Conservation (phyloP, 1,284 basidiomycete species). For the Lentinula novae-zelandiae region DNA sequence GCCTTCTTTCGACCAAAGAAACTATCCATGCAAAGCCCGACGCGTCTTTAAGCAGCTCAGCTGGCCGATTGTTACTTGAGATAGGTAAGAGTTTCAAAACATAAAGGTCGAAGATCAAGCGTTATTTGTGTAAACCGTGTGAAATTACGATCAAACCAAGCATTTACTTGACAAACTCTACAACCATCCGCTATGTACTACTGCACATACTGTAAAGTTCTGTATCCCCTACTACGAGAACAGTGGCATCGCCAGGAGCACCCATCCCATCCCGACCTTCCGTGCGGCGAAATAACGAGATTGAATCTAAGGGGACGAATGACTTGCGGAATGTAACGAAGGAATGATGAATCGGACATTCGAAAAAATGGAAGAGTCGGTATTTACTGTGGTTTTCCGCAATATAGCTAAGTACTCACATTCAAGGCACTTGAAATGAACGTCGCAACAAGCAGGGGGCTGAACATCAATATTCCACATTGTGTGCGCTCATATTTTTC, state of each 20-base stretch:
- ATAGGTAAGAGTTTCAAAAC: not conserved
- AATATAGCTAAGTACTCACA: constrained; percentile 27
- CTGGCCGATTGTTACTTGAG: not conserved
- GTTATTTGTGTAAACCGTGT: not conserved
- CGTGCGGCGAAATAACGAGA: constrained; percentile 48
- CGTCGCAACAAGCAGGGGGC: constrained; percentile 52
- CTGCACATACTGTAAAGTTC: too few species aligned
- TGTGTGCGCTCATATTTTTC: constrained; percentile 53
- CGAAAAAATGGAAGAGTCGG: too few species aligned
- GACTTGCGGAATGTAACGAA: constrained; percentile 40
- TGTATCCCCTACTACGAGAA: constrained; percentile 13
- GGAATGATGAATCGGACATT: too few species aligned
- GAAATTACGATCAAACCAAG: not conserved
- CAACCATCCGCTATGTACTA: too few species aligned
- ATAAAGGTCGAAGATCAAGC: not conserved
- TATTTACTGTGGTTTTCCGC: constrained; percentile 1
- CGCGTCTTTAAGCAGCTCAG: constrained; percentile 1
- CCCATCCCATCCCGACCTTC: constrained; percentile 36
- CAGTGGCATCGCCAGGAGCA: constrained; percentile 34
- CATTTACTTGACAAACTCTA: too few species aligned
- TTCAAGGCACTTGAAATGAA: constrained; percentile 52
- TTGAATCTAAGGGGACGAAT: constrained; percentile 57
- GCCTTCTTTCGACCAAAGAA: constrained; percentile 53
- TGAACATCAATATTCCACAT: constrained; percentile 47
- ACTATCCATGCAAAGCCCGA: constrained; percentile 38